A percentile compares a stretch with the other conserved stretches of the same genome.
These are phyloP conservation scores for Neonectria faginata DNA, from an alignment of 2,329 filamentous ascomycete genomes.

Conservation along the genomic window DNA sequence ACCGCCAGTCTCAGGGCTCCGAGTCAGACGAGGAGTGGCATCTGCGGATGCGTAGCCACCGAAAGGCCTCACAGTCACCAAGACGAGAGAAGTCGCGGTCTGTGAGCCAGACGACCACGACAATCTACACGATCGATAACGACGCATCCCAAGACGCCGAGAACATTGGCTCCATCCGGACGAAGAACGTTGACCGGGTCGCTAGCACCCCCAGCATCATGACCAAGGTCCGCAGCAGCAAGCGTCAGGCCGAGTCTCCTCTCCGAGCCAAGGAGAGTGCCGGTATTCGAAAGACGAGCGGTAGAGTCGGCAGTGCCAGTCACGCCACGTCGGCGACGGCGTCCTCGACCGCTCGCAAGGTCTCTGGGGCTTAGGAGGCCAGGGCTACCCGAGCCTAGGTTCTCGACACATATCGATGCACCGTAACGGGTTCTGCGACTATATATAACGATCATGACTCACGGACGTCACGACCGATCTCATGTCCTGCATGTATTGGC, in stretches of 20 bases:
- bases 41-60: slow-evolving; percentile 77
- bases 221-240: slow-evolving; percentile 74
- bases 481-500: slow-evolving; percentile 59
- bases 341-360: slow-evolving; percentile 63
- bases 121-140: slow-evolving; percentile 73
- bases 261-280: slow-evolving; percentile 63
- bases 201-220: slow-evolving; percentile 67
- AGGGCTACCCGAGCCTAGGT: slow-evolving; percentile 36
- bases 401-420: slow-evolving; percentile 33
- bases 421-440: slow-evolving; percentile 39
- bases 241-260: slow-evolving; percentile 63
- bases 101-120: slow-evolving; percentile 80
- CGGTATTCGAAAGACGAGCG: slow-evolving; percentile 74
- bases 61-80: slow-evolving; percentile 73
- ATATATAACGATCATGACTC: slow-evolving; percentile 58
- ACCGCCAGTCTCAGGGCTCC: slow-evolving; percentile 70
- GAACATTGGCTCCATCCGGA: slow-evolving; percentile 72
- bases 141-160: slow-evolving; percentile 77
- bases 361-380: slow-evolving; percentile 58
- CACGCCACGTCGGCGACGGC: slow-evolving; percentile 56
- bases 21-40: slow-evolving; percentile 89
- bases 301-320: slow-evolving; percentile 71
- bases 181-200: slow-evolving; percentile 69
- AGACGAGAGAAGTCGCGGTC: slow-evolving; percentile 74
- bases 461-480: slow-evolving; percentile 54